Base-by-base conservation (phyloP, 108 stramenopile species). In the Pseudonitzschia multiseries region DNA sequence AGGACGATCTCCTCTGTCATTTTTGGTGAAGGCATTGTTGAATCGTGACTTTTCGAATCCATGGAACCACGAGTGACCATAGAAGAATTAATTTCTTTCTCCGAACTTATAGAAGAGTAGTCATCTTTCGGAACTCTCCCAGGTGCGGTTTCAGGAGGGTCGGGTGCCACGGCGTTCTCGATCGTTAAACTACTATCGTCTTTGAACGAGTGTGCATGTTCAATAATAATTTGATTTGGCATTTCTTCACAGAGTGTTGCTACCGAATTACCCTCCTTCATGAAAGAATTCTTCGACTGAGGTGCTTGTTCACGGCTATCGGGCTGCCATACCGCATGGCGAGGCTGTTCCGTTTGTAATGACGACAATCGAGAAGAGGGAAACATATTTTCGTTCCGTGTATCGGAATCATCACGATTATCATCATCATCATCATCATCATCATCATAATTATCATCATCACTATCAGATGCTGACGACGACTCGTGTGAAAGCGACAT, bases 401-500 rank as follows among this genome's bases (percentile, higher is more conserved):
- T 50, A 26, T 46, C 36, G 2, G 66, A 67, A 50, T 67, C 26
- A 22, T 56, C 46, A 22, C 66, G 13, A 18, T 50, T 14, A 5
- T 50, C 66, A 17, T 67, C 46, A 9, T 63, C 40, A 1, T 1
- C 2, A 18, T 48, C 46, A 48, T 67, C 46, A 9, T 63, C 40
- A 50, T 67, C 26, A 22, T 56, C 46, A 22, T 44, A 13, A 18
- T 50, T 14, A 5, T 50, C 66, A 17, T 67, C 46, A 9, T 63
- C 40, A 1, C 1, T 18, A 18, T 48, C 46, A 48, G 4, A 36
- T 4, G 64, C 40, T 42, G 64, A 65, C 10, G 66, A 46, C 21
- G 46, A 44, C 24, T 48, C 66, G 26, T 67, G 66, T 18, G 66
- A 67, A 20, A 67, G 66, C 21, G 66, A 67, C 66, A 67, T 67